Base-by-base conservation (phyloP, 139 green algal genomes). In the Eudorina sp. region DNA sequence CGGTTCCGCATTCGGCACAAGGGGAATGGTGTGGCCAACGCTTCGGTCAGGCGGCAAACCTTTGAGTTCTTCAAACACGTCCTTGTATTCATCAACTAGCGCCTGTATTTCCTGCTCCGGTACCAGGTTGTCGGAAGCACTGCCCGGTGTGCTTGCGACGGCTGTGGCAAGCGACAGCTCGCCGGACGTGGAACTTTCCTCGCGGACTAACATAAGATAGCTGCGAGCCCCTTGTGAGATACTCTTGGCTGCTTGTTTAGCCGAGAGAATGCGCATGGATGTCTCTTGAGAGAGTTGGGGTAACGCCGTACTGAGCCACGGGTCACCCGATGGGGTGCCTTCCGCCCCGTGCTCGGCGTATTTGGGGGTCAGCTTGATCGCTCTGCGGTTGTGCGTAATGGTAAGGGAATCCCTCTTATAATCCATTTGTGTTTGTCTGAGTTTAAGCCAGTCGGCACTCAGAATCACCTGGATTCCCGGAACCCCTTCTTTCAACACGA, bases 11-110 rank as follows among this genome's bases (percentile, higher is more conserved):
- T n/a, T n/a, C n/a, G n/a, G 41, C 13, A 51, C 14, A 34, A 92
- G 31, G 5, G 85, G 84, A 38, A 95, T 94, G 4, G 72, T 88
- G 45, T 88, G 88, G 1, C 55, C 64, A 31, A 79, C 43, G 4
- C 48, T 45, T 4, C 88, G n/a, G 34, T 89, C 80, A 70, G 80
- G 80, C 43, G 88, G 88, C 23, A 75, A 70, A 19, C 58, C 70
- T 1, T 36, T 11, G 73, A 81, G 31, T 58, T 46, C 19, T 11
- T 84, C 43, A 60, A 77, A 69, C 14, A 91, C 34, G 34, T 88
- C 69, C n/a, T n/a, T n/a, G n/a, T n/a, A n/a, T n/a, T n/a, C n/a
- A n/a, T n/a, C n/a, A n/a, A n/a, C n/a, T n/a, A 53, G 29, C n/a
- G 66, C 38, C 53, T 76, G 72, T 73, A 76, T 62, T n/a, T 66